phyloP scores from a whole-genome alignment of 2,329 filamentous ascomycete species.

The Fusarium metavorans region DNA sequence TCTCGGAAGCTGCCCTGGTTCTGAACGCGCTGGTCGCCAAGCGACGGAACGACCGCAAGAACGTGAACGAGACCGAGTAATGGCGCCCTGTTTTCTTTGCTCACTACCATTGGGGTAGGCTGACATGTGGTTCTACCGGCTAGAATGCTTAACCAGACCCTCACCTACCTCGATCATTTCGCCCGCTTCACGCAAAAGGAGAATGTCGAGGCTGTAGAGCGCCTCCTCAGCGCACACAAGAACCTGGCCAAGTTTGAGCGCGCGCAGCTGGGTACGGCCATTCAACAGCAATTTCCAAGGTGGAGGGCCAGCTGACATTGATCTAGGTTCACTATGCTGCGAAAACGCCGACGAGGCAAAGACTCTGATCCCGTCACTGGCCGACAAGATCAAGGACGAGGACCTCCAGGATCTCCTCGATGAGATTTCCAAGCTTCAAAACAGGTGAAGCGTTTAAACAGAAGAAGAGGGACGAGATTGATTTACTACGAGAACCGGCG shows the following conservation, averaged over 20 bases:
- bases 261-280: constrained; percentile 81
- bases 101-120: neutral
- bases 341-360: constrained; percentile 96
- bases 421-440: constrained; percentile 85
- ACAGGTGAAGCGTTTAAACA: constrained; percentile 43
- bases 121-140: neutral
- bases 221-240: constrained; percentile 81
- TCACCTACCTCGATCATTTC: constrained; percentile 94
- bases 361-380: constrained; percentile 89
- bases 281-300: neutral
- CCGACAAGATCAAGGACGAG: constrained; percentile 90
- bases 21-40: constrained; percentile 90
- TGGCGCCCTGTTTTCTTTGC: neutral
- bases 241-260: constrained; percentile 93
- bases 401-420: constrained; percentile 89
- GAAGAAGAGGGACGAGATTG: neutral
- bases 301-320: constrained; percentile 6
- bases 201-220: constrained; percentile 93
- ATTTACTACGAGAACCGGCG: neutral
- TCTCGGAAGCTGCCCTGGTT: constrained; percentile 91
- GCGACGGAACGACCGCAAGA: constrained; percentile 82
- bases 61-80: constrained; percentile 87
- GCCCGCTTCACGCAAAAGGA: constrained; percentile 96
- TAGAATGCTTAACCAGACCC: constrained; percentile 85
- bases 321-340: constrained; percentile 86